Percentiles rank a stretch among this genome's conserved stretches.
Evolutionary conservation across 768 basidiomycete genomes (phyloP).

Genomic region (Tricholomella constricta): DNA sequence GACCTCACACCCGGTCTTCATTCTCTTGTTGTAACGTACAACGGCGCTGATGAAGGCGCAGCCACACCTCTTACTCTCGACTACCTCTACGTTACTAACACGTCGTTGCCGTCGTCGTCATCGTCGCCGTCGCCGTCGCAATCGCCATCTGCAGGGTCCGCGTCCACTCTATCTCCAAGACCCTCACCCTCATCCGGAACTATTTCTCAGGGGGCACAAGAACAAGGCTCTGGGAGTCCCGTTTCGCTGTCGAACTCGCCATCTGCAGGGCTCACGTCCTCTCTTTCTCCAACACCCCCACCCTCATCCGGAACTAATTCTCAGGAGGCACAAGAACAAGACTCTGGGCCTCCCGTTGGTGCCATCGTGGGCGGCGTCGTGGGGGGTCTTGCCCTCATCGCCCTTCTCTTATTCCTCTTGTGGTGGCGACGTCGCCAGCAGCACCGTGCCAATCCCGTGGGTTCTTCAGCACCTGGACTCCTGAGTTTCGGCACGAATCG

Average conservation of each 20-base stretch:
- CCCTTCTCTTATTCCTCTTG: constrained; percentile 1
- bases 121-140: not conserved
- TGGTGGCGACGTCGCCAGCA: not conserved
- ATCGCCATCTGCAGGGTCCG: not conserved
- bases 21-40: constrained; percentile 7
- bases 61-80: constrained; percentile 9
- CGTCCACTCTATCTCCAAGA: not conserved
- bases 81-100: constrained; percentile 6
- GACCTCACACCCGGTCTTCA: constrained; percentile 2
- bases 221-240: not conserved
- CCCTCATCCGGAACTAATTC: too few relatives aligned
- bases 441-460: not conserved
- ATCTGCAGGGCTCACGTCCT: not conserved
- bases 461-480: not conserved
- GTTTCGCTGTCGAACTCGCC: not conserved
- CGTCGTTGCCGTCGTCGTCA: not conserved
- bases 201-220: not conserved
- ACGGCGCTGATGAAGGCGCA: not conserved
- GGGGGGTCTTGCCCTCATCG: constrained; percentile 2
- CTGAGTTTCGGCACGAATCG: not conserved
- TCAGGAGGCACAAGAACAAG: too few relatives aligned
- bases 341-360: constrained; percentile 2
- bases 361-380: constrained; percentile 13
- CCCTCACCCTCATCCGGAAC: too few relatives aligned
- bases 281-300: not conserved